These are phyloP conservation scores for Trypethelium eluteriae DNA, from an alignment of 495 filamentous ascomycete genomes.

Conservation along the genomic window DNA sequence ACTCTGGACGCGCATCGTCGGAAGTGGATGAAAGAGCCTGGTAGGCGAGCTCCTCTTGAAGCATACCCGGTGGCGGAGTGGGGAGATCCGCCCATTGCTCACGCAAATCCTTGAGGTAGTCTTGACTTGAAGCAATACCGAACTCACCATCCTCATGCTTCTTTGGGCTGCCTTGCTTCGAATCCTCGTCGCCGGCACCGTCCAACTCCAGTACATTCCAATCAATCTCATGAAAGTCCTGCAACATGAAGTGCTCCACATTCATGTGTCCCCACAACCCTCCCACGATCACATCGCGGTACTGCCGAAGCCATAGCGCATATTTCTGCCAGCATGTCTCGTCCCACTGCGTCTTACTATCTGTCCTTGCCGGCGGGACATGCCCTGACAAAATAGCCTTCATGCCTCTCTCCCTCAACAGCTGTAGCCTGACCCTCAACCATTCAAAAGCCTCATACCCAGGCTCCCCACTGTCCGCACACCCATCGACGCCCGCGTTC, in stretches of 20 bases:
- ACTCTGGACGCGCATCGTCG: constrained; percentile 18
- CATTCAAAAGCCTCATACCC: constrained; percentile 95
- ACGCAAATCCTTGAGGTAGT: constrained; percentile 75
- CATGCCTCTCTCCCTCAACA: constrained; percentile 74
- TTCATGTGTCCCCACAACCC: constrained; percentile 95
- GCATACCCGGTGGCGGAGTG: constrained; percentile 38
- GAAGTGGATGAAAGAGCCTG: constrained; percentile 12
- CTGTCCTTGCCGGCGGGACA: constrained; percentile 80
- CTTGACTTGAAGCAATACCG: constrained; percentile 48
- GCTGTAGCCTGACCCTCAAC: constrained; percentile 82
- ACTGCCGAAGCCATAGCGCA: constrained; percentile 79
- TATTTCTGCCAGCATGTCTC: constrained; percentile 98
- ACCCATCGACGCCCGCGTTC: constrained; percentile 89
- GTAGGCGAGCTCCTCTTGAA: constrained; percentile 15
- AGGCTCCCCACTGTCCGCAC: constrained; percentile 64
- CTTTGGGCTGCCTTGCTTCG: constrained; percentile 21
- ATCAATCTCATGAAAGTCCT: constrained; percentile 72
- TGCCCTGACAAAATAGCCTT: constrained; percentile 94
- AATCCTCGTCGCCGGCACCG: constrained; percentile 39
- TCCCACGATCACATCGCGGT: constrained; percentile 77
- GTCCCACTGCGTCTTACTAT: constrained; percentile 80
- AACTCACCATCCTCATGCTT: constrained; percentile 45
- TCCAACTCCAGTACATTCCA: constrained; percentile 31
- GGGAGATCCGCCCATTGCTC: constrained; percentile 69
- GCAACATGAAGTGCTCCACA: constrained; percentile 92